Conservation (phyloP, 805 yeast species). For the Saccharomycopsis fermentans region DNA sequence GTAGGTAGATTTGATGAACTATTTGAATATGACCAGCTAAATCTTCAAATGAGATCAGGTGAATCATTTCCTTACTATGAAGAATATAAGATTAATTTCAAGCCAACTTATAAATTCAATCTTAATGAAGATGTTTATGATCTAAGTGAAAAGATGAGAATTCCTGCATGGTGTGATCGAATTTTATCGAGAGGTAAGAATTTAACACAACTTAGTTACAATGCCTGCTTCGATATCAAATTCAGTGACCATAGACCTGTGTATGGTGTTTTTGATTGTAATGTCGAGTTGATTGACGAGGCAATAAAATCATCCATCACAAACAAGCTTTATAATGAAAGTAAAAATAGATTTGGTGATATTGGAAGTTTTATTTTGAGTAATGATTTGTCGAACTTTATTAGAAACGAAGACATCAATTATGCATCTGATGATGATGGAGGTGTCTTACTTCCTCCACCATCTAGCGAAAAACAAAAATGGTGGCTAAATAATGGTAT, state of each 20-base stretch:
- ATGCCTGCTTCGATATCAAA: slow-evolving; percentile 42
- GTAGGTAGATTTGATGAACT: slow-evolving; percentile 39
- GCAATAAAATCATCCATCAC: slow-evolving; percentile 38
- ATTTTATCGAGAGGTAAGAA: slow-evolving; percentile 56
- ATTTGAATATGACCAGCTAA: slow-evolving; percentile 68
- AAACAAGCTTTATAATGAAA: slow-evolving; percentile 44
- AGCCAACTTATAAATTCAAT: slow-evolving; percentile 93
- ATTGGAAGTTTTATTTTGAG: slow-evolving; percentile 24
- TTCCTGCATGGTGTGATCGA: slow-evolving; percentile 98
- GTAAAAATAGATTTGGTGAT: slow-evolving; percentile 38
- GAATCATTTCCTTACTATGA: slow-evolving; percentile 73
- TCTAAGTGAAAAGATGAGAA: slow-evolving; percentile 81
- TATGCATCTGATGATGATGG: slow-evolving; percentile 22
- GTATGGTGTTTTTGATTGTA: slow-evolving; percentile 55
- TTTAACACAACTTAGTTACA: slow-evolving; percentile 51
- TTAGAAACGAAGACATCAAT: slow-evolving; percentile 21
- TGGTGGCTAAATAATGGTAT: slow-evolving; percentile 91
- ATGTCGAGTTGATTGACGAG: slow-evolving; percentile 58
- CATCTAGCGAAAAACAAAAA: slow-evolving; percentile 67
- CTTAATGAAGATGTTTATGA: slow-evolving; percentile 77
- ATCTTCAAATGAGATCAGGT: slow-evolving; percentile 62
- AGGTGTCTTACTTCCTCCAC: slow-evolving; percentile 58
- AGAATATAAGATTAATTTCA: slow-evolving; percentile 70
- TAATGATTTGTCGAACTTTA: slow-evolving; percentile 6
- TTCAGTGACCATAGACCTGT: slow-evolving; percentile 93